Base-by-base conservation (phyloP, 805 yeast species). In the Hanseniaspora meyeri region DNA sequence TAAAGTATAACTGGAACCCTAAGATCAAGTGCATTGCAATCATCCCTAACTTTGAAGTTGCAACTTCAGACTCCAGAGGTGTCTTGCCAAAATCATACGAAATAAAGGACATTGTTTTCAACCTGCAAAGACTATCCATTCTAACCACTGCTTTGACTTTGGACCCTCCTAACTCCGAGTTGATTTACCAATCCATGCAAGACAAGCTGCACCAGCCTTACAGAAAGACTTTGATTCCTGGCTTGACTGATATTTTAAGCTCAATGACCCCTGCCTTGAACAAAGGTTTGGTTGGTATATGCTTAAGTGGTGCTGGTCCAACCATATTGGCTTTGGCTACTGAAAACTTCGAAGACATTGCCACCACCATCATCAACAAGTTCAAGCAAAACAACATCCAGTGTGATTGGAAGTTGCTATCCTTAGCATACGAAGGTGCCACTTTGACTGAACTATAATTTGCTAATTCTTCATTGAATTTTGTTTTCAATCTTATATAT, bases 251-350 rank as follows among this genome's bases (percentile, higher is more conserved):
- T 60, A 87, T 93, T 50, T 76, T 93, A 62, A 74, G 81, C 7
- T 76, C 85, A 14, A 83, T 93, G 52, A 87, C 95, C 0, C 96
- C 97, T 45, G 76, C 78, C 47, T 74, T 86, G 6, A 86, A 87
- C 67, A 83, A 84, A 1, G 97, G 97, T 3, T 75, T 90, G 49
- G 76, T 93, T 58, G 98, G 98, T 53, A 87, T 93, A 63, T 93
- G 98, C 68, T 76, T 93, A 58, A 85, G 95, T 31, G 98, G 98
- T 54, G 98, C 98, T 7, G 98, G 98, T 9, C 98, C 98, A 57
- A 93, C 98, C 8, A 90, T 93, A 57, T 74, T 93, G 60, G 95
- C 96, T 43, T 77, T 93, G 60, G 97, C 98, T 4, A 89, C 96
- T 4, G 83, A 79, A 19, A 86, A 87, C 68, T 93, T 82, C 63